phyloP scores from a whole-genome alignment of 2,329 filamentous ascomycete genomes.

The Xylaria sp. region DNA sequence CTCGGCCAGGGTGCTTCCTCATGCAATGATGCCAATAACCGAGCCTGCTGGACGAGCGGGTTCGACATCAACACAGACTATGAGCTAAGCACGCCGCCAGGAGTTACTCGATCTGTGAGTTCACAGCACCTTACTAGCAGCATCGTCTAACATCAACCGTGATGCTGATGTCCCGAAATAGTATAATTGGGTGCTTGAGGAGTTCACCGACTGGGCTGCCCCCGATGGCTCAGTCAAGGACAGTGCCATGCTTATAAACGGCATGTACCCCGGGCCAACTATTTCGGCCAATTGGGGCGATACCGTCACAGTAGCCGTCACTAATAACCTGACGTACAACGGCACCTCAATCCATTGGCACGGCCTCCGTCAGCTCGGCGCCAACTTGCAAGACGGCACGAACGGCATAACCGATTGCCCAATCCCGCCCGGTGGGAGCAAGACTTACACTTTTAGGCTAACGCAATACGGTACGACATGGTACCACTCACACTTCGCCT shows the following conservation, averaged over 20 bases:
- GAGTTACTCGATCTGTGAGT: slow-evolving; percentile 7
- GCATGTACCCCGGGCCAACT: neutral
- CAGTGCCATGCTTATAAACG: neutral
- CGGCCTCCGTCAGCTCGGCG: neutral
- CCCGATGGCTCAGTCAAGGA: neutral
- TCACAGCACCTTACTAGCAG: neutral
- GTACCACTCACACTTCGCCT: neutral
- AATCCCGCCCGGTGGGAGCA: neutral
- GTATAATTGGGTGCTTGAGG: neutral
- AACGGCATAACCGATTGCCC: neutral
- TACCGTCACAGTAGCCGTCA: neutral
- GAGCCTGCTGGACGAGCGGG: slow-evolving; percentile 1
- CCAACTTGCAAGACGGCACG: neutral
- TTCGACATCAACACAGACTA: slow-evolving; percentile 11
- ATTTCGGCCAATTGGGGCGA: neutral
- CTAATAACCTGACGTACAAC: neutral
- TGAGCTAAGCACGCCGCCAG: slow-evolving; percentile 2
- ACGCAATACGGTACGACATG: neutral
- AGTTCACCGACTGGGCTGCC: slow-evolving; percentile 1
- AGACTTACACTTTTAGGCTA: neutral
- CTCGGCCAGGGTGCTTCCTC: slow-evolving; percentile 3
- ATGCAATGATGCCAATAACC: neutral
- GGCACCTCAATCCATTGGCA: neutral
- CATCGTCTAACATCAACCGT: neutral
- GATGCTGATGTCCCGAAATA: neutral